phyloP scores from a whole-genome alignment of 2,329 filamentous ascomycete species.

The Botrytis paeoniae region DNA sequence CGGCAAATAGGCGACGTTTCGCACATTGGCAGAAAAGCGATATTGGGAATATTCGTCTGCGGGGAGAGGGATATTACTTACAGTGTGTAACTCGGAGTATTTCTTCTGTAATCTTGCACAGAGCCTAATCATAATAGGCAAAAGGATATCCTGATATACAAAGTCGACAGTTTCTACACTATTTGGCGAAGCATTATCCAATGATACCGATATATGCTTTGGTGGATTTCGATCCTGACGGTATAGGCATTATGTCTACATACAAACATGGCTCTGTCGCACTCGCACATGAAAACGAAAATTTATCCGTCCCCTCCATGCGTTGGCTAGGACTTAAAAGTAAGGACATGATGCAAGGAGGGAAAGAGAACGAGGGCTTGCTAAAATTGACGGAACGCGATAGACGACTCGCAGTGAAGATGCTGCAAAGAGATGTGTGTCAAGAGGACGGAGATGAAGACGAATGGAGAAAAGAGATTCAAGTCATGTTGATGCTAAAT shows the following conservation, averaged over 20 bases:
- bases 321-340: conserved; percentile 60
- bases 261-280: conserved; percentile 69
- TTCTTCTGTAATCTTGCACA: neutral
- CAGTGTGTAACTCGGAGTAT: conserved; percentile 45
- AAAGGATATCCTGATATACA: conserved; percentile 80
- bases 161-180: conserved; percentile 62
- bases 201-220: conserved; percentile 59
- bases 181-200: conserved; percentile 48
- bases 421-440: conserved; percentile 47
- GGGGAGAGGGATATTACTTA: conserved; percentile 64
- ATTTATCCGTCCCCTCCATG: conserved; percentile 49
- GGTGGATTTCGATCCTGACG: conserved; percentile 75
- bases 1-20: conserved; percentile 66
- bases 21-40: conserved; percentile 56
- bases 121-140: conserved; percentile 47
- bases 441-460: conserved; percentile 35
- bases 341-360: conserved; percentile 28
- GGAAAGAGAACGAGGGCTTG: conserved; percentile 9
- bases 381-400: conserved; percentile 39
- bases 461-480: conserved; percentile 56
- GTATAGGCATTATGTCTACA: conserved; percentile 68
- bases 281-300: conserved; percentile 56
- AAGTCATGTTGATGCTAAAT: conserved; percentile 70
- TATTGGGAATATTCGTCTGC: conserved; percentile 52
- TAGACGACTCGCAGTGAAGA: conserved; percentile 52